phyloP scores from a whole-genome alignment of 2,329 filamentous ascomycete species.

The Colletotrichum sp. region DNA sequence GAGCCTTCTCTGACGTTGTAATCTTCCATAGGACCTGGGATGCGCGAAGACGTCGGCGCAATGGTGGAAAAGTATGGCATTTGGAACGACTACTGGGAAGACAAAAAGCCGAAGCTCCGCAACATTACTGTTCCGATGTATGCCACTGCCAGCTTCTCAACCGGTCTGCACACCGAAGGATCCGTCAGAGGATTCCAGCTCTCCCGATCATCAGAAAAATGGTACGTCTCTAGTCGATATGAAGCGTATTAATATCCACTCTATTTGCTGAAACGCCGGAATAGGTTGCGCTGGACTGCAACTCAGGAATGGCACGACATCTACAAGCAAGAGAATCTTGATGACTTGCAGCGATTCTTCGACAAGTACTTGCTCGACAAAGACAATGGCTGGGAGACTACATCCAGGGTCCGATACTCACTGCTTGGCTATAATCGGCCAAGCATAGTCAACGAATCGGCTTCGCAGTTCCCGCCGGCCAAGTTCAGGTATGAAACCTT shows the following conservation, averaged over 20 bases:
- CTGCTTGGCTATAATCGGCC: not conserved
- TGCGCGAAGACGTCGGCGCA: constrained; percentile 21
- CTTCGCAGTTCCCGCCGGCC: not conserved
- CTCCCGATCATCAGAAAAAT: not conserved
- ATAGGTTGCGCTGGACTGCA: not conserved
- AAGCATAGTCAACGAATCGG: not conserved
- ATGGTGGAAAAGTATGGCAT: constrained; percentile 23
- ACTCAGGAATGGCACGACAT: not conserved
- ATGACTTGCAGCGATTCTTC: not conserved
- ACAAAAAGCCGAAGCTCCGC: constrained; percentile 24
- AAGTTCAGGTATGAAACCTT: not conserved
- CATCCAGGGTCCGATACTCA: not conserved
- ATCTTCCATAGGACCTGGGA: constrained; percentile 10
- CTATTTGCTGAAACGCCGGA: not conserved
- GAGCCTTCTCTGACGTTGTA: not conserved
- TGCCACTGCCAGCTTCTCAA: constrained; percentile 20
- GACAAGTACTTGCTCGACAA: not conserved
- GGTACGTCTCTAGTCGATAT: not conserved
- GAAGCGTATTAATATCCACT: not conserved
- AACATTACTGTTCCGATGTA: constrained; percentile 23
- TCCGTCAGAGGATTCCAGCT: not conserved
- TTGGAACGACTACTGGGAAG: constrained; percentile 24
- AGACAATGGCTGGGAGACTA: not conserved
- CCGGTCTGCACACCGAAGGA: not conserved
- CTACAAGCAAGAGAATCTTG: not conserved